Evolutionary conservation across 352 stramenopile species (phyloP), one percentile per base, ranked within the genome.

Genomic region (Lagenidium sp.): DNA sequence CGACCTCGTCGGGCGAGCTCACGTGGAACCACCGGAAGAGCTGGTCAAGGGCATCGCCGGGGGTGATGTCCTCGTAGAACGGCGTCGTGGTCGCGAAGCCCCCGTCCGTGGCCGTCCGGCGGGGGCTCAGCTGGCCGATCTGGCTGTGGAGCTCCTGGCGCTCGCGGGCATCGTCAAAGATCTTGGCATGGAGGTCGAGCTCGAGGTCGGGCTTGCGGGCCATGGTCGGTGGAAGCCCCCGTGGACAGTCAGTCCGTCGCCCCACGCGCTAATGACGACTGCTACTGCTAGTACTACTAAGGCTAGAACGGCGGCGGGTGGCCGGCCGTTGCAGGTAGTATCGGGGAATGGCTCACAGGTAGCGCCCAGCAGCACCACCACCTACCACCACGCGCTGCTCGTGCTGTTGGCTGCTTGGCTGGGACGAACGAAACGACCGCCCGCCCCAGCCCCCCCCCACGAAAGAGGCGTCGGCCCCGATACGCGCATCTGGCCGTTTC

Each of bases 1-100:
- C 12, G 15, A 20, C 6, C 3, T 34, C 16, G 16, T 60, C 28
- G 28, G 28, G 8, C 28, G 28, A 32, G 28, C 28, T 32, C 8
- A 13, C 28, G 8, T 13, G 42, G 32, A 82, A 82, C 55, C 50
- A 65, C 6, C 60, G 45, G 29, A 77, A 79, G 8, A 82, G 54
- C 15, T 56, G 56, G 21, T 68, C 41, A 11, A 82, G 38, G 4
- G 69, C 69, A 37, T 36, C 50, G 16, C 50, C 66, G 5, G 66
- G 66, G 12, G 60, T 63, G 22, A 79, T 76, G 28, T 79, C 55
- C 50, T 82, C 54, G 36, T 69, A 77, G 47, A 79, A 77, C 36
- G 57, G 66, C 39, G 57, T 72, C 36, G 63, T 75, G 8, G 63
- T 68, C 16, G 57, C 52, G 8, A 60, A 51, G 4, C 48, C 41